Conservation (phyloP, 441 rosid species). For the Adansonia gregorii region DNA sequence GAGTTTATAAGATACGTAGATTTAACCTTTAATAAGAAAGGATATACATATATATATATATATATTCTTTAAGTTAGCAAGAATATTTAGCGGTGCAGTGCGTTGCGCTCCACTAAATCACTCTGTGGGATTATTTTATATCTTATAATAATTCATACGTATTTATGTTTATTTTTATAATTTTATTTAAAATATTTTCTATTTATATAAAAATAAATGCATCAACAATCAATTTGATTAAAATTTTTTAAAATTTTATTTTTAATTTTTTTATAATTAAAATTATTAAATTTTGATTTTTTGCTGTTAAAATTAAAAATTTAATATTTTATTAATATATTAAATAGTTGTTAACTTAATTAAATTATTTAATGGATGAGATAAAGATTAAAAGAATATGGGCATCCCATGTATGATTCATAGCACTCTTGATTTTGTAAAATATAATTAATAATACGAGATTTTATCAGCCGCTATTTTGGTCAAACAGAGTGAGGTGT, state of each 20-base stretch:
- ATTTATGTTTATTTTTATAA: too few relatives aligned
- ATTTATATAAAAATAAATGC: too few relatives aligned
- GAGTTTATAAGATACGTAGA: slow-evolving; percentile 27
- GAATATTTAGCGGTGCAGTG: not conserved
- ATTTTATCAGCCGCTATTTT: not conserved
- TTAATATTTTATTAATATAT: too few relatives aligned
- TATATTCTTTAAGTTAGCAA: not conserved
- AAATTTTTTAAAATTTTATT: too few relatives aligned
- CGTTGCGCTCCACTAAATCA: not conserved
- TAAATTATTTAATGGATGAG: not conserved
- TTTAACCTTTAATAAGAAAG: not conserved
- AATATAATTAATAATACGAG: not conserved
- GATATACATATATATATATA: not conserved
- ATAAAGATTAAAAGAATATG: not conserved
- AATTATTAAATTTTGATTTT: too few relatives aligned
- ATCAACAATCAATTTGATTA: too few relatives aligned
- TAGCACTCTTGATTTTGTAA: not conserved
- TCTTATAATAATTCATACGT: too few relatives aligned
- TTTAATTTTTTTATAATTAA: too few relatives aligned
- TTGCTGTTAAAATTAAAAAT: too few relatives aligned
- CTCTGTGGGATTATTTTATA: not conserved
- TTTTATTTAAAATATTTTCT: too few relatives aligned
- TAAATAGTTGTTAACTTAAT: too few relatives aligned
- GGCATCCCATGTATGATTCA: not conserved
- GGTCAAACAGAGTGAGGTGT: slow-evolving; percentile 2